phyloP scores from a whole-genome alignment of 2,329 filamentous ascomycete genomes.

The Neurospora sp. region DNA sequence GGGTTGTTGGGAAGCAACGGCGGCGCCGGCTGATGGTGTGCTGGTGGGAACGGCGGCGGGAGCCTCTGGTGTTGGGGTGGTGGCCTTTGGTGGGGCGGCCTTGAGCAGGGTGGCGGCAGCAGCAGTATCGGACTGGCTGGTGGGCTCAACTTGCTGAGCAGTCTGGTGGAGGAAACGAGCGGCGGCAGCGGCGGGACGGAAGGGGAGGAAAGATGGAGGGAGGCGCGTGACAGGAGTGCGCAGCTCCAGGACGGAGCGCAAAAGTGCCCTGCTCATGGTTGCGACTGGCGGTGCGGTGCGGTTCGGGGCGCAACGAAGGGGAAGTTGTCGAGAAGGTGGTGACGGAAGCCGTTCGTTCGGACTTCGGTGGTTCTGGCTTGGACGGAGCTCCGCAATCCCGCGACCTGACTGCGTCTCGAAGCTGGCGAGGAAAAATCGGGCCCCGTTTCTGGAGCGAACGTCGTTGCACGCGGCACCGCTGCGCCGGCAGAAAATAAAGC shows the following conservation, averaged over 20 bases:
- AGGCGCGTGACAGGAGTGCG: constrained; percentile 34
- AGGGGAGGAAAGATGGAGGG: constrained; percentile 41
- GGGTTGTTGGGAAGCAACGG: constrained; percentile 3
- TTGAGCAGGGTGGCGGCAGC: constrained; percentile 1
- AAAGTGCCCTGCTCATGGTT: constrained; percentile 47
- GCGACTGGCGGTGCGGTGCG: background rate
- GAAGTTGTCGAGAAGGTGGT: background rate
- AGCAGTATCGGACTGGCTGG: constrained; percentile 10
- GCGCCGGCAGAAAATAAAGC: background rate
- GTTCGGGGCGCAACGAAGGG: background rate
- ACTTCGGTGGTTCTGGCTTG: background rate
- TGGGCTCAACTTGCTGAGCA: background rate
- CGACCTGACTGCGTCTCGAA: background rate
- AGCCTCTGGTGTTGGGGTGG: constrained; percentile 7
- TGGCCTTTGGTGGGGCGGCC: constrained; percentile 16
- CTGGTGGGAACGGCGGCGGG: constrained; percentile 13
- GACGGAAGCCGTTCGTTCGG: background rate
- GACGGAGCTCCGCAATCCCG: background rate
- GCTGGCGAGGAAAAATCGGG: background rate
- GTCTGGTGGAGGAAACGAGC: background rate
- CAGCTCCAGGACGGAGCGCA: constrained; percentile 54
- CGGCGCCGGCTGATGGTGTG: constrained; percentile 9
- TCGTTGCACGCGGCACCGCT: background rate
- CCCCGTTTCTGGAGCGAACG: background rate
- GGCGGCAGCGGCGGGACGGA: constrained; percentile 20